Percentiles rank a stretch among this genome's conserved stretches.
phyloP scores from a whole-genome alignment of 345 rosid species.

The Brassica rapa region DNA sequence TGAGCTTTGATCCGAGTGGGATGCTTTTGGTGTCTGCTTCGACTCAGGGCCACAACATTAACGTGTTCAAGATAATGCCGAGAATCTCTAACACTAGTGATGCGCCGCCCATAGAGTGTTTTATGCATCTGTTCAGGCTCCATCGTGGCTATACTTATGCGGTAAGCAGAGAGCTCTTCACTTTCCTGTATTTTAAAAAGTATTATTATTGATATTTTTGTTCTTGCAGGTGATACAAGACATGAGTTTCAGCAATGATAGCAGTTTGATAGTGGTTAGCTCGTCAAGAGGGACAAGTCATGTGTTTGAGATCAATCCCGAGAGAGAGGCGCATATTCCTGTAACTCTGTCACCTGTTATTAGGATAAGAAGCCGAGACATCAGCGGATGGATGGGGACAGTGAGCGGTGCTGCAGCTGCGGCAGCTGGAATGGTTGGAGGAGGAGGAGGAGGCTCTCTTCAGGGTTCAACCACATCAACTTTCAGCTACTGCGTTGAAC shows the following conservation, averaged over 20 bases:
- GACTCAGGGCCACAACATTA: constrained; percentile 83
- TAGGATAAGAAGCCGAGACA: constrained; percentile 75
- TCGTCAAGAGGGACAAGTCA: constrained; percentile 96
- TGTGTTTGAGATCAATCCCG: constrained; percentile 75
- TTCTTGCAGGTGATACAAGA: constrained; percentile 82
- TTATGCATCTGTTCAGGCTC: constrained; percentile 76
- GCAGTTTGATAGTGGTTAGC: constrained; percentile 86
- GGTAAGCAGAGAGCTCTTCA: constrained; percentile 43
- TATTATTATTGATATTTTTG: background rate
- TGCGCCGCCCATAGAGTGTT: constrained; percentile 41
- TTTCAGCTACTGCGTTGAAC: background rate
- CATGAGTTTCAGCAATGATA: constrained; percentile 83
- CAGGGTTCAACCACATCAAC: constrained; percentile 40
- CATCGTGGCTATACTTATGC: constrained; percentile 96
- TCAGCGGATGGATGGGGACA: constrained; percentile 77
- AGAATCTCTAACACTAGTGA: constrained; percentile 50
- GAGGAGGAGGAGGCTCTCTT: constrained; percentile 43
- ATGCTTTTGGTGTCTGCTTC: constrained; percentile 89
- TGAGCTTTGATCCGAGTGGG: constrained; percentile 93
- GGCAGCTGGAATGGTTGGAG: constrained; percentile 55
- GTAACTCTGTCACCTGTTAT: constrained; percentile 68
- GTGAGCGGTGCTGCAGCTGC: constrained; percentile 80
- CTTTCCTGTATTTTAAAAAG: background rate
- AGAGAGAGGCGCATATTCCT: constrained; percentile 52
- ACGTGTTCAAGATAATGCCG: constrained; percentile 82